phyloP scores from a whole-genome alignment of 1,284 basidiomycete species.

The Tetrapyrgos nigripes region DNA sequence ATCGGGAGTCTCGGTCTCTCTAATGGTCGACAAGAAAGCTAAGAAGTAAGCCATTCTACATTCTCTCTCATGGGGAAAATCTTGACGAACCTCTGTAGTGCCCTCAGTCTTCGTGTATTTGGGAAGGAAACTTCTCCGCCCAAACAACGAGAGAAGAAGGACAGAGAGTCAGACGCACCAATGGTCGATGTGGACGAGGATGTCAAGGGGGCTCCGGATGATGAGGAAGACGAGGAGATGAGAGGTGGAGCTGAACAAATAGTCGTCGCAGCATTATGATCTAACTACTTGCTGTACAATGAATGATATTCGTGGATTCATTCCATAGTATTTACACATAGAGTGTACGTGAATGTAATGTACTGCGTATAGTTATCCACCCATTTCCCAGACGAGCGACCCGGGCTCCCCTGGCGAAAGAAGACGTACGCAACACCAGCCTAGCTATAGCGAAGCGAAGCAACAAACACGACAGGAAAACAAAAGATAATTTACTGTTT shows the following conservation, averaged over 20 bases:
- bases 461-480: neutral
- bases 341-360: neutral
- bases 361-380: neutral
- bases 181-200: neutral
- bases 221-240: neutral
- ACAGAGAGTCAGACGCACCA: neutral
- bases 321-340: neutral
- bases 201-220: neutral
- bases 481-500: slow-evolving; percentile 1
- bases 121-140: slow-evolving; percentile 62
- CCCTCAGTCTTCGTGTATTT: slow-evolving; percentile 82
- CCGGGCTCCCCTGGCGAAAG: too few species aligned
- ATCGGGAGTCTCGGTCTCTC: slow-evolving; percentile 81
- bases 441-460: too few species aligned
- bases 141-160: slow-evolving; percentile 4
- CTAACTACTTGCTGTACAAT: neutral
- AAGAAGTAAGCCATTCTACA: slow-evolving; percentile 77
- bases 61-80: too few species aligned
- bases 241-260: neutral
- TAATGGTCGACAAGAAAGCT: slow-evolving; percentile 95
- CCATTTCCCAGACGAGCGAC: too few species aligned
- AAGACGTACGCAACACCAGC: too few species aligned
- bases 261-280: neutral
- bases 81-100: slow-evolving; percentile 56
- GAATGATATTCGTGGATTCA: neutral